phyloP scores from a whole-genome alignment of 2,329 filamentous ascomycete genomes.

The Aspergillus floridensis region DNA sequence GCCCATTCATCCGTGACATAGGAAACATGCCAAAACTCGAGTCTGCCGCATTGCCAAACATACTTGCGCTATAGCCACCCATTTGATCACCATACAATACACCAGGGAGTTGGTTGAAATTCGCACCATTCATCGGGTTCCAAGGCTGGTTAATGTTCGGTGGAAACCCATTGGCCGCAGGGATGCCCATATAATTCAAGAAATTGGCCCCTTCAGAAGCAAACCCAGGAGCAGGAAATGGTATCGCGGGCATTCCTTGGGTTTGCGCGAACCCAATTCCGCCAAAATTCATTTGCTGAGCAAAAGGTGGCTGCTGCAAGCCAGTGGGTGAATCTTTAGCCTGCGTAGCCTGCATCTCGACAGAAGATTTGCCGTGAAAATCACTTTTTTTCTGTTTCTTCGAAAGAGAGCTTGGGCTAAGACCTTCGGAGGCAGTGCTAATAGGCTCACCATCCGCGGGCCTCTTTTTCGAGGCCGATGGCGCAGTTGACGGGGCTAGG shows the following conservation, averaged over 20 bases:
- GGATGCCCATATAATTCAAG: slow-evolving; percentile 43
- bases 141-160: slow-evolving; percentile 36
- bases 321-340: slow-evolving; percentile 16
- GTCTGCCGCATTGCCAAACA: slow-evolving; percentile 34
- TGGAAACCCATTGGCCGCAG: slow-evolving; percentile 30
- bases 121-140: slow-evolving; percentile 48
- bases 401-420: slow-evolving; percentile 28
- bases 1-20: slow-evolving; percentile 31
- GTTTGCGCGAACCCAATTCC: slow-evolving; percentile 33
- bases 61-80: slow-evolving; percentile 34
- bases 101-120: slow-evolving; percentile 35
- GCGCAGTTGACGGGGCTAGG: slow-evolving; percentile 32
- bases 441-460: slow-evolving; percentile 68
- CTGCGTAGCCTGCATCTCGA: slow-evolving; percentile 13
- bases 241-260: slow-evolving; percentile 30
- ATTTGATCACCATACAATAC: slow-evolving; percentile 37
- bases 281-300: slow-evolving; percentile 37
- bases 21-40: slow-evolving; percentile 38
- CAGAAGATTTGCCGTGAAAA: not conserved
- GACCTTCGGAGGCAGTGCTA: slow-evolving; percentile 52
- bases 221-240: slow-evolving; percentile 36
- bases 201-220: slow-evolving; percentile 32
- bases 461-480: slow-evolving; percentile 67
- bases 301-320: slow-evolving; percentile 27
- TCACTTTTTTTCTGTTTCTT: slow-evolving; percentile 49